Evolutionary conservation across 225 moss, liverwort and hornwort genomes (phyloP).

Genomic region (Neckera pumila): DNA sequence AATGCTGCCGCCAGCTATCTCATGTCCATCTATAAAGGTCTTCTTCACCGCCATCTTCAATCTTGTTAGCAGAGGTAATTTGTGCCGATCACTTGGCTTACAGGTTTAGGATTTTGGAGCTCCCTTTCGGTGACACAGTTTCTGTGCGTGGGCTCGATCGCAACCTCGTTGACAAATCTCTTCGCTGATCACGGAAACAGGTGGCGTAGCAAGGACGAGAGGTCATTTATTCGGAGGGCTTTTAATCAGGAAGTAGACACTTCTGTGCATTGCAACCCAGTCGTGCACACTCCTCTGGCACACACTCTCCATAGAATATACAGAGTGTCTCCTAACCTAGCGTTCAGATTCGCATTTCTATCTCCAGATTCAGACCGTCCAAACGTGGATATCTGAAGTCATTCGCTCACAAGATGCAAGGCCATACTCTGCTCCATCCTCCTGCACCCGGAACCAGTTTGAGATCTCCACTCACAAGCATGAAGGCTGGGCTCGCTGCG

Average conservation of each 20-base stretch:
- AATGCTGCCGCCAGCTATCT: background rate
- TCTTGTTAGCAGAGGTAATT: background rate
- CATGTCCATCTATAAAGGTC: background rate
- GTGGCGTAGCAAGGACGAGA: background rate
- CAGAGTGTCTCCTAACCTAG: background rate
- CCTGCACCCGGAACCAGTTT: background rate
- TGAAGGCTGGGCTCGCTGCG: background rate
- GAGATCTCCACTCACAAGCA: background rate
- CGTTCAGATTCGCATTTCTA: background rate
- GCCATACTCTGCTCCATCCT: background rate
- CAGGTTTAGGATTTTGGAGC: background rate
- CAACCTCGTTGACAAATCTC: background rate
- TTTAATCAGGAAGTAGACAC: background rate
- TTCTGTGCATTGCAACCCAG: background rate
- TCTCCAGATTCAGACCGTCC: background rate
- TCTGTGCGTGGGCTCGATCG: background rate
- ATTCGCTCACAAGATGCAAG: background rate
- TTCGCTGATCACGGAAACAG: background rate
- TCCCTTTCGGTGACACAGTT: background rate
- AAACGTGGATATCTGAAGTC: background rate
- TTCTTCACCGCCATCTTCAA: background rate
- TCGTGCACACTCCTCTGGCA: background rate
- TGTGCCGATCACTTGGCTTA: background rate
- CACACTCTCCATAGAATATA: background rate
- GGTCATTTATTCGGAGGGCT: background rate